phyloP scores from a whole-genome alignment of 2,329 filamentous ascomycete genomes.

The Sarocladiaceae sp. region DNA sequence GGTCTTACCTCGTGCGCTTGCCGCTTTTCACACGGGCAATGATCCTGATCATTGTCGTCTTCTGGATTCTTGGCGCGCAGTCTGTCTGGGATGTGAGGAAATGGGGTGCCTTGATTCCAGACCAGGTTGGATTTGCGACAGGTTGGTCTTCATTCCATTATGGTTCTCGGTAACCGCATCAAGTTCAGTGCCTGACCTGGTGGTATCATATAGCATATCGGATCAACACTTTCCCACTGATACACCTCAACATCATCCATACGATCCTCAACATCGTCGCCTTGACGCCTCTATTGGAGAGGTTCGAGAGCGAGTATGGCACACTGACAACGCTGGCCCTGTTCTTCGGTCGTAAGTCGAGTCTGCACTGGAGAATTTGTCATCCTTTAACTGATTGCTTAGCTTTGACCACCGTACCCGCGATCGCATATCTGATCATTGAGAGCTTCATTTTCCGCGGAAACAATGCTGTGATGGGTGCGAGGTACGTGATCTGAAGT shows the following conservation, averaged over 20 bases:
- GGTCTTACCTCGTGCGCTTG: conserved; percentile 79
- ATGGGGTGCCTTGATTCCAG: conserved; percentile 77
- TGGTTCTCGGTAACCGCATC: neutral
- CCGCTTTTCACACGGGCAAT: conserved; percentile 80
- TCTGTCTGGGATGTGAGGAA: conserved; percentile 66
- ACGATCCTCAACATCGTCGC: conserved; percentile 74
- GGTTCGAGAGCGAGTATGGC: conserved; percentile 90
- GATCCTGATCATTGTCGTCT: conserved; percentile 55
- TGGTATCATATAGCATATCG: conserved; percentile 66
- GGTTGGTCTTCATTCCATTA: conserved; percentile 42
- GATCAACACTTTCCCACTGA: conserved; percentile 85
- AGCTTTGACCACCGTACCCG: conserved; percentile 80
- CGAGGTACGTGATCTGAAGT: conserved; percentile 56
- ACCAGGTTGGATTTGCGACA: conserved; percentile 65
- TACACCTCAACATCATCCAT: conserved; percentile 80
- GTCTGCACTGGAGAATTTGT: neutral
- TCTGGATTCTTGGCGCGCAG: conserved; percentile 65
- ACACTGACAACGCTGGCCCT: conserved; percentile 83
- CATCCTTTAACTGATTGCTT: conserved; percentile 14
- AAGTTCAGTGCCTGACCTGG: too few species aligned
- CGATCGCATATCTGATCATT: conserved; percentile 72
- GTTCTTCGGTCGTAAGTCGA: conserved; percentile 80
- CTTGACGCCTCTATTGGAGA: conserved; percentile 81
- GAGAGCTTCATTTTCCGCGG: conserved; percentile 68
- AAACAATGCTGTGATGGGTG: conserved; percentile 74